These are phyloP conservation scores for Aspergillus puulaauensis DNA, from an alignment of 2,329 filamentous ascomycete genomes.

Conservation along the genomic window DNA sequence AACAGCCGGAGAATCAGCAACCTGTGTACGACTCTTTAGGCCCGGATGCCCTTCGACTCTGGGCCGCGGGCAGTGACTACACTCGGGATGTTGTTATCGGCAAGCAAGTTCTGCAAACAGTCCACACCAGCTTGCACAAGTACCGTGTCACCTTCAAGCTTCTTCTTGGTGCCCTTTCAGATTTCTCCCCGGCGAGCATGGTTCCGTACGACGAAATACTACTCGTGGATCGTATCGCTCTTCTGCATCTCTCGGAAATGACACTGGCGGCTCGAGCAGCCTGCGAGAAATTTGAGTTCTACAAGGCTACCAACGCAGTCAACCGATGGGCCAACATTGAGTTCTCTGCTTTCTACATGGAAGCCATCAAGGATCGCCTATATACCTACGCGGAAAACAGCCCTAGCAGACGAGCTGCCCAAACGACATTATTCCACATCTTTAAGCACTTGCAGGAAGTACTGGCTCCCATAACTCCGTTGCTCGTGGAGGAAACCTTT, in stretches of 20 bases:
- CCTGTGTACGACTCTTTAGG: conserved; percentile 69
- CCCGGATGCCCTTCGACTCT: conserved; percentile 81
- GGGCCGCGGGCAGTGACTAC: conserved; percentile 90
- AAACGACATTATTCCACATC: conserved; percentile 60
- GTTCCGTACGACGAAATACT: conserved; percentile 52
- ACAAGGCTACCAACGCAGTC: conserved; percentile 69
- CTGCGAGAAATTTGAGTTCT: conserved; percentile 75
- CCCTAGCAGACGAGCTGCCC: conserved; percentile 56
- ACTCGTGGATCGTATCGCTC: conserved; percentile 69
- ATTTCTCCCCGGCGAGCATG: conserved; percentile 47
- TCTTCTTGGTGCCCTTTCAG: conserved; percentile 72
- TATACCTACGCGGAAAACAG: conserved; percentile 77
- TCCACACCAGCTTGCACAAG: conserved; percentile 77
- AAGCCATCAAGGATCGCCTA: conserved; percentile 84
- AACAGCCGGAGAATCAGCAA: conserved; percentile 34
- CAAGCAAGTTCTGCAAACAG: conserved; percentile 70
- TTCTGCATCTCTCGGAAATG: conserved; percentile 69
- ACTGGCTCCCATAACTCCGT: conserved; percentile 75
- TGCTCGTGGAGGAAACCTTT: conserved; percentile 88
- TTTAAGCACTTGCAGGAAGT: conserved; percentile 73
- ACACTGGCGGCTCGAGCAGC: conserved; percentile 64
- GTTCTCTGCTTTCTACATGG: conserved; percentile 90
- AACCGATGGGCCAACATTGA: conserved; percentile 81
- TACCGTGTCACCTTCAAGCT: conserved; percentile 90
- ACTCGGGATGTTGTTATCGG: conserved; percentile 84